Conservation (phyloP, 2,329 filamentous ascomycete genomes). For the Drechslerella stenobrocha region DNA sequence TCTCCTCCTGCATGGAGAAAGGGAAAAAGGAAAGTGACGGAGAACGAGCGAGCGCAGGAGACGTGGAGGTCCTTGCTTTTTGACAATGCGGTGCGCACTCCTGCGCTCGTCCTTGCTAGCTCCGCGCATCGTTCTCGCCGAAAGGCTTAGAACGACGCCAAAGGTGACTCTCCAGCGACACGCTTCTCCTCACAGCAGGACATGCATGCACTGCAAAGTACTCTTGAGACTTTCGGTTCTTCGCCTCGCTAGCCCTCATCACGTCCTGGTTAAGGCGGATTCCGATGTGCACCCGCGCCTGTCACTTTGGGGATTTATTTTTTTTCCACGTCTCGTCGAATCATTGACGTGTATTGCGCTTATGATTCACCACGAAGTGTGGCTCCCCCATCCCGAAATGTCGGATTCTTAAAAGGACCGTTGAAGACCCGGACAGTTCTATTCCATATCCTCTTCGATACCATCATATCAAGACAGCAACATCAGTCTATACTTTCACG, state of each 20-base stretch:
- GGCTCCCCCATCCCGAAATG: conserved; percentile 29
- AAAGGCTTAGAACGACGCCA: conserved; percentile 39
- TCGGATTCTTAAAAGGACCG: conserved; percentile 45
- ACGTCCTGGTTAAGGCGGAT: conserved; percentile 48
- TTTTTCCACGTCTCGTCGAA: conserved; percentile 25
- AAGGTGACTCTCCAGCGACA: conserved; percentile 44
- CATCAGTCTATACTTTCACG: conserved; percentile 8
- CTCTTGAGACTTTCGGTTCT: conserved; percentile 43
- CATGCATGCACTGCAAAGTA: conserved; percentile 48
- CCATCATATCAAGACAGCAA: conserved; percentile 16
- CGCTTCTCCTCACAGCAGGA: conserved; percentile 27
- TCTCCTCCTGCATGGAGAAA: conserved; percentile 37
- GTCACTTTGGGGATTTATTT: conserved; percentile 31
- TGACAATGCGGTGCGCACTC: conserved; percentile 7
- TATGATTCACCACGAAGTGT: conserved; percentile 46
- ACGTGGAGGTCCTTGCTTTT: conserved; percentile 45
- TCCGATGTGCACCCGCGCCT: conserved; percentile 43
- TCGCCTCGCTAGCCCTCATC: conserved; percentile 43
- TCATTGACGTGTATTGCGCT: conserved; percentile 43
- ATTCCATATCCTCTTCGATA: conserved; percentile 43
- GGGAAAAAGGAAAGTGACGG: conserved; percentile 4
- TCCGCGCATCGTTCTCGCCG: conserved; percentile 46
- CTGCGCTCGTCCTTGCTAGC: conserved; percentile 17
- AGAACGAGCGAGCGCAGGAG: conserved; percentile 19
- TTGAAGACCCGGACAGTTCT: conserved; percentile 37